These are phyloP conservation scores for Pseudognaphalium luteoalbum DNA, from an alignment of 129 eudicot genomes.

Conservation along the genomic window DNA sequence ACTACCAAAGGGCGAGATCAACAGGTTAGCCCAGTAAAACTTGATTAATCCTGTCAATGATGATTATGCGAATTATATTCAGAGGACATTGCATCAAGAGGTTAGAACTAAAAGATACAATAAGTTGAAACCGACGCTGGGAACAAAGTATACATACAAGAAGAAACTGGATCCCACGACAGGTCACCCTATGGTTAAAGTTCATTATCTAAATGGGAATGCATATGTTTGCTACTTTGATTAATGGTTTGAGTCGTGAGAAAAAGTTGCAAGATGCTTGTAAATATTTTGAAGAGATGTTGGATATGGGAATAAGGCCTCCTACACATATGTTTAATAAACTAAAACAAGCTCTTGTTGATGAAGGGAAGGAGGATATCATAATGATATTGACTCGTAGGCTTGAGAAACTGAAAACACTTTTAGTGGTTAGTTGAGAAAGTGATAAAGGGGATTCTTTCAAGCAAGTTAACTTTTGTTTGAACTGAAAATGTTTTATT, in stretches of 20 bases:
- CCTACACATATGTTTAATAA: conserved; percentile 65
- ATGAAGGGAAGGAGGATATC: conserved; percentile 64
- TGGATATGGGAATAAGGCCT: conserved; percentile 90
- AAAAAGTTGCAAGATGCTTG: conserved; percentile 69
- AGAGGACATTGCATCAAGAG: too few relatives aligned
- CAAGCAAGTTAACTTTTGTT: conserved; percentile 1
- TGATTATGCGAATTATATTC: too few relatives aligned
- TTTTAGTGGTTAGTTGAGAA: conserved; percentile 28
- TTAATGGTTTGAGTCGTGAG: conserved; percentile 51
- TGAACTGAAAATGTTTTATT: not conserved
- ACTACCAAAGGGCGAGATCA: too few relatives aligned
- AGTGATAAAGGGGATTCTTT: not conserved
- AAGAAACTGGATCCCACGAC: too few relatives aligned
- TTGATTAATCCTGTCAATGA: too few relatives aligned
- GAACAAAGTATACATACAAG: too few relatives aligned
- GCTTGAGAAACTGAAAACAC: conserved; percentile 27
- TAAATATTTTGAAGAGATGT: conserved; percentile 69
- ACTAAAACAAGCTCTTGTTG: conserved; percentile 63
- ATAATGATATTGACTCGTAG: conserved; percentile 36
- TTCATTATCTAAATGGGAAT: too few relatives aligned
- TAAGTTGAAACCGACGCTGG: too few relatives aligned
- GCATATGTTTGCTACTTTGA: conserved; percentile 80
- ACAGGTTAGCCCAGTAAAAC: too few relatives aligned
- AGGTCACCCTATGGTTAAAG: too few relatives aligned
- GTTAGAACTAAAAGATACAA: too few relatives aligned